phyloP scores from a whole-genome alignment of 1,139 yeast species.

The Kodamaea ohmeri region DNA sequence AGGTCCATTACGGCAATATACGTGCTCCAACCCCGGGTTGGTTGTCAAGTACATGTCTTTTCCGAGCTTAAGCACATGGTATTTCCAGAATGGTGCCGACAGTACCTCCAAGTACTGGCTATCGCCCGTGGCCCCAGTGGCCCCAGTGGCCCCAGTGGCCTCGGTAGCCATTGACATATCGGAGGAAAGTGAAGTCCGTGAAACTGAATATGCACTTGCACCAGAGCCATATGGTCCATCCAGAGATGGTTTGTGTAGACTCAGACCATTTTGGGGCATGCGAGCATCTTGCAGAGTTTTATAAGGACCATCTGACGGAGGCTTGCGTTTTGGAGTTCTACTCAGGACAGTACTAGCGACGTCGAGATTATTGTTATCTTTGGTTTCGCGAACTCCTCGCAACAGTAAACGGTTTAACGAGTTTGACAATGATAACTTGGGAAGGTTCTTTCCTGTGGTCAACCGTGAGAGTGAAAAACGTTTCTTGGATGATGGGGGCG shows the following conservation, averaged over 20 bases:
- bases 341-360: too few relatives aligned
- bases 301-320: too few relatives aligned
- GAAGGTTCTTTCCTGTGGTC: constrained; percentile 8
- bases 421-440: constrained; percentile 13
- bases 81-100: constrained; percentile 53
- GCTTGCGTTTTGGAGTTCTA: too few relatives aligned
- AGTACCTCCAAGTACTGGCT: constrained; percentile 10
- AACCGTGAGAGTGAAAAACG: constrained; percentile 15
- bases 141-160: too few relatives aligned
- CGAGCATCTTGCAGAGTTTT: too few relatives aligned
- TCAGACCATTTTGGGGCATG: too few relatives aligned
- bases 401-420: constrained; percentile 11
- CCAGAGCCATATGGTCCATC: too few relatives aligned
- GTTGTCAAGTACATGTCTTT: constrained; percentile 54
- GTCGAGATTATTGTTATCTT: background rate
- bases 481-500: constrained; percentile 10
- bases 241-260: too few relatives aligned
- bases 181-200: constrained; percentile 14
- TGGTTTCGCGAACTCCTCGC: background rate
- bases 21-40: constrained; percentile 55
- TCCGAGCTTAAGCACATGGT: constrained; percentile 52
- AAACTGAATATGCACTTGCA: constrained; percentile 1
- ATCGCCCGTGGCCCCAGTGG: constrained; percentile 14
- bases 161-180: constrained; percentile 12
- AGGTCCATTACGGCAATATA: constrained; percentile 56